phyloP scores from a whole-genome alignment of 148 eudicot genomes.

The Cornus suecica region DNA sequence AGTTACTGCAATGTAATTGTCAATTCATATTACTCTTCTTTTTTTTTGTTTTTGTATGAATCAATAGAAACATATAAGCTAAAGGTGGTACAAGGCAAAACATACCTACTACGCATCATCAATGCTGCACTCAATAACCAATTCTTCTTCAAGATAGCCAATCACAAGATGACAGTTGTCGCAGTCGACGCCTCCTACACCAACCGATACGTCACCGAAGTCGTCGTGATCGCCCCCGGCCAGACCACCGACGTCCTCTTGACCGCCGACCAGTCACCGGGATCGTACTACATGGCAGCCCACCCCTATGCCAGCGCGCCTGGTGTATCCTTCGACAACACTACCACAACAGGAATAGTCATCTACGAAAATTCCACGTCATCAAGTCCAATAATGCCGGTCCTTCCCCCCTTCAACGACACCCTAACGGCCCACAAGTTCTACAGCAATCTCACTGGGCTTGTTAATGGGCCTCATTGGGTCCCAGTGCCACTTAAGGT shows the following conservation, averaged over 20 bases:
- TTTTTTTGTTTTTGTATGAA: neutral
- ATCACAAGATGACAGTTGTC: slow-evolving; percentile 63
- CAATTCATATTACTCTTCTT: too few relatives aligned
- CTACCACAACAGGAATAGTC: slow-evolving; percentile 59
- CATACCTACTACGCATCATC: slow-evolving; percentile 65
- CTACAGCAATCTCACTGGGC: slow-evolving; percentile 44
- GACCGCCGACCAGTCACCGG: slow-evolving; percentile 37
- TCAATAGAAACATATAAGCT: slow-evolving; percentile 37
- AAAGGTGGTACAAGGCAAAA: slow-evolving; percentile 46
- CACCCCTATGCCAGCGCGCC: slow-evolving; percentile 38
- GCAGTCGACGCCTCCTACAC: slow-evolving; percentile 76
- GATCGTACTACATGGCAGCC: slow-evolving; percentile 67
- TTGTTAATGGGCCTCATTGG: slow-evolving; percentile 42
- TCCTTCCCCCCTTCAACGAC: slow-evolving; percentile 52
- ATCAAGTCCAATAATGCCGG: slow-evolving; percentile 38
- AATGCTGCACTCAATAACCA: slow-evolving; percentile 75
- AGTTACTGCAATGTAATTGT: too few relatives aligned
- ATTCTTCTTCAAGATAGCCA: slow-evolving; percentile 69
- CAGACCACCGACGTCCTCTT: slow-evolving; percentile 71
- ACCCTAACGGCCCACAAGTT: slow-evolving; percentile 56
- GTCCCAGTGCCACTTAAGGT: slow-evolving; percentile 24
- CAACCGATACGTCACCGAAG: slow-evolving; percentile 40
- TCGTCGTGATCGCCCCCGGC: slow-evolving; percentile 59
- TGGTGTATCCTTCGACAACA: slow-evolving; percentile 37
- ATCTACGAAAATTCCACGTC: slow-evolving; percentile 20